Conservation (phyloP, 2,329 filamentous ascomycete genomes). For the Ophiocordyceps camponoti-leonardi region DNA sequence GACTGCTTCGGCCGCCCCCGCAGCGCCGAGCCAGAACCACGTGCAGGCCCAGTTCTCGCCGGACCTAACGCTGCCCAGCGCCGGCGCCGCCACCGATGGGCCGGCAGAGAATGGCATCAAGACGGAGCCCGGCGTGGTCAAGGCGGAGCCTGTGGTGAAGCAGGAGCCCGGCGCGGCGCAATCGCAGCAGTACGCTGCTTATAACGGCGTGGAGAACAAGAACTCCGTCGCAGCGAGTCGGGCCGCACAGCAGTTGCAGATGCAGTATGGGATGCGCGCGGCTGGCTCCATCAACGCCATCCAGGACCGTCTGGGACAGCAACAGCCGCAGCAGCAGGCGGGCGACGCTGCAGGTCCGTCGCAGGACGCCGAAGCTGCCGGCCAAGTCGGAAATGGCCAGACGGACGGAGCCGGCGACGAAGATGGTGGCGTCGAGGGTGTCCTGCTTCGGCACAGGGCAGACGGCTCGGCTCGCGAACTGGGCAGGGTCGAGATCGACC, state of each 20-base stretch:
- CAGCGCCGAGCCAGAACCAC: constrained; percentile 8
- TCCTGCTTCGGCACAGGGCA: constrained; percentile 39
- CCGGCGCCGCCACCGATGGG: constrained; percentile 7
- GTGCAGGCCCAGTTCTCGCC: constrained; percentile 15
- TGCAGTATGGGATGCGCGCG: constrained; percentile 45
- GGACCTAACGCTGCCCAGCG: constrained; percentile 13
- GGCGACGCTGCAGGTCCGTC: constrained; percentile 5
- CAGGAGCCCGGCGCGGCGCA: constrained; percentile 23
- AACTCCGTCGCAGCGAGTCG: constrained; percentile 31
- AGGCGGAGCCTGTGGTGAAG: constrained; percentile 26
- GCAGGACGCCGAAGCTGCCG: constrained; percentile 13
- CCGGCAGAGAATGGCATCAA: constrained; percentile 20
- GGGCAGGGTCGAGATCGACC: constrained; percentile 48
- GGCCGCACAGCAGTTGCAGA: constrained; percentile 37
- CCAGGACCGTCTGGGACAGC: constrained; percentile 23
- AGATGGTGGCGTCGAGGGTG: constrained; percentile 35
- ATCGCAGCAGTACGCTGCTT: constrained; percentile 14
- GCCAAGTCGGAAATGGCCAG: constrained; percentile 28
- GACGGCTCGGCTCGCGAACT: constrained; percentile 36
- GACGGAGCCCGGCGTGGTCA: constrained; percentile 25
- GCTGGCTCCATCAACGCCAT: constrained; percentile 49
- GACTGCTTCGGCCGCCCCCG: constrained; percentile 8
- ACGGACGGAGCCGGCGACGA: constrained; percentile 56
- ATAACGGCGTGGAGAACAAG: constrained; percentile 16
- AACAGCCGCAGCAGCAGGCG: constrained; percentile 6